Conservation (phyloP, 345 rosid genomes). For the Sisymbrium irio region DNA sequence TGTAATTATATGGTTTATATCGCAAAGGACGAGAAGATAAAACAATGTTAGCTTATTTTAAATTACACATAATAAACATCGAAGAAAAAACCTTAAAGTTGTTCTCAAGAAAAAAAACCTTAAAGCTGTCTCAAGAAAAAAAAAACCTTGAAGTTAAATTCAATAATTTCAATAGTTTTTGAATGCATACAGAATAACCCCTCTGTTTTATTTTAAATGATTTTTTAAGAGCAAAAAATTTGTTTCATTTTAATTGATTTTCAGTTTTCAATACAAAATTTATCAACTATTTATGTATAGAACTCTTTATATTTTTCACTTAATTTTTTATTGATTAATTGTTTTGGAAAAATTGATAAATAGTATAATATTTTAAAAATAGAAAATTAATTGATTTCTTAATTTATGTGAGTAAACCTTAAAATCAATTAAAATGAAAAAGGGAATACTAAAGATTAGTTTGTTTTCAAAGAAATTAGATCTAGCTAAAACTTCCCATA, state of each 20-base stretch:
- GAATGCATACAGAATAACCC: background rate
- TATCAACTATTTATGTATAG: no score
- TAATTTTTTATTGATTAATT: no score
- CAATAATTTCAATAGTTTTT: background rate
- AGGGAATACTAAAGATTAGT: background rate
- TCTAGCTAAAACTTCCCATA: background rate
- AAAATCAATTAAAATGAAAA: no score
- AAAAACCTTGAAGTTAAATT: background rate
- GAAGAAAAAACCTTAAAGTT: background rate
- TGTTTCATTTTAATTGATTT: no score
- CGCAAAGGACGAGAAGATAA: conserved; percentile 21
- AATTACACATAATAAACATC: background rate
- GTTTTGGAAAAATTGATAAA: no score
- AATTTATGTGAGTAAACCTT: no score
- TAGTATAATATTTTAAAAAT: no score
- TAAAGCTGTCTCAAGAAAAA: background rate
- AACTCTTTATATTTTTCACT: no score
- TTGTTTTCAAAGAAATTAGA: background rate
- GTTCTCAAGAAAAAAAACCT: background rate
- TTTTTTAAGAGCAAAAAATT: no score
- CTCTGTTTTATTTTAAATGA: no score
- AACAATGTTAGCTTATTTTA: conserved; percentile 7
- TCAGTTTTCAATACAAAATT: no score
- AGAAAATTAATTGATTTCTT: no score
- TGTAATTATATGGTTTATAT: conserved; percentile 16